Base-by-base conservation (phyloP, 345 rosid species). In the Syzygium jambos region DNA sequence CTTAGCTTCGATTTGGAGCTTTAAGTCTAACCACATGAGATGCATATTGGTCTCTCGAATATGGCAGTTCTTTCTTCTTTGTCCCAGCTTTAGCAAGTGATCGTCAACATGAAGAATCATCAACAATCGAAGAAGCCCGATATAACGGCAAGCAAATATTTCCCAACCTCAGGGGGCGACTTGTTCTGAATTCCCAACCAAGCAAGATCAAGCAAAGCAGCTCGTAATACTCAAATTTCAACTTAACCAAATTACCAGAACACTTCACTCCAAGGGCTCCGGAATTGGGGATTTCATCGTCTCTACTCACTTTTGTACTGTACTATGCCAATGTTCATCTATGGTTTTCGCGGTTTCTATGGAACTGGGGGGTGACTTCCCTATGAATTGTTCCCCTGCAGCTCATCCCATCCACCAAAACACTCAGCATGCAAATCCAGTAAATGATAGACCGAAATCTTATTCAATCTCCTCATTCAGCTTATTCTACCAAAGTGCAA, bases 401-500 rank as follows among this genome's bases (percentile, higher is more conserved):
- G 59, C 27, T 55, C 27, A 22, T 22, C 11, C 2, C 59, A 10
- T 55, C 59, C 59, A 22, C 11, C 59, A 21, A 55, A 55, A 55
- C 59, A 22, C 59, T 21, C 59, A 55, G 59, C 27, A 21, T 22
- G 59, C 59, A 55, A 55, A 55, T 55, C 59, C 59, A 22, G 11
- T 3, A 8, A 22, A 55, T 55, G 59, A 21, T 22, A 22, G 27
- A 55, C 2, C 59, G 22, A 55, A 55, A 55, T 55, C 91, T 10
- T 25, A 22, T 4, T 3, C 93, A 85, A n/a, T 97, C 88, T 95
- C 93, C 56, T 89, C 94, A 85, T 94, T 96, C 85, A 95, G 78
- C 3, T 92, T 88, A 73, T 96, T 94, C 93, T 96, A 96, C 89
- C 90, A 91, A 51, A 93, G 90, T 29, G 96, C 85, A 4, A 89